Evolutionary conservation across 169 alveolate genomes (phyloP).

Genomic region (Plasmodium ovale): DNA sequence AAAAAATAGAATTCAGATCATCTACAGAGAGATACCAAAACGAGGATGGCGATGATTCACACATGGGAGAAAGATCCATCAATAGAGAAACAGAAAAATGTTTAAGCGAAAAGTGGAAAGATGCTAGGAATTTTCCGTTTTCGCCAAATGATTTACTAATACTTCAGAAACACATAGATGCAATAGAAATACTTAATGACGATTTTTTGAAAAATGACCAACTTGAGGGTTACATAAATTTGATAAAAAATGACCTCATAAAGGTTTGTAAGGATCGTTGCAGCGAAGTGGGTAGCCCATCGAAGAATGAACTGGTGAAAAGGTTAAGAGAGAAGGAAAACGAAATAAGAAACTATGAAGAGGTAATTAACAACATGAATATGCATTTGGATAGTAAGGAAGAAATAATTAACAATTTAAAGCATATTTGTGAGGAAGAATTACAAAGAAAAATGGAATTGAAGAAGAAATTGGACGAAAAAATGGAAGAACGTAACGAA

Average conservation of each 20-base stretch:
- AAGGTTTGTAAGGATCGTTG: neutral
- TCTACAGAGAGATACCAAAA: neutral
- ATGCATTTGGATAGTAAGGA: conserved; percentile 29
- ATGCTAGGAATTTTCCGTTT: neutral
- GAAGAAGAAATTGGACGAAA: neutral
- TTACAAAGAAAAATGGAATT: conserved; percentile 8
- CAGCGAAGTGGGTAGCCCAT: neutral
- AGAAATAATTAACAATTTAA: conserved; percentile 45
- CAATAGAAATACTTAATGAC: conserved; percentile 32
- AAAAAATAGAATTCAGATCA: conserved; percentile 15
- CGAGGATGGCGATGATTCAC: neutral
- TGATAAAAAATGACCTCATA: conserved; percentile 27
- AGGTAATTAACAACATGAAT: conserved; percentile 17
- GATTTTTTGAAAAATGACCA: conserved; percentile 34
- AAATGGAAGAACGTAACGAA: neutral
- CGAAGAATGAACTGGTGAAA: conserved; percentile 5
- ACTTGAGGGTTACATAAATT: conserved; percentile 14
- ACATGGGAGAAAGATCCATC: neutral
- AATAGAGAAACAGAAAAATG: neutral
- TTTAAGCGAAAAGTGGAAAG: neutral
- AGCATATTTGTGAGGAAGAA: conserved; percentile 25
- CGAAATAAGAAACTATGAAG: conserved; percentile 41
- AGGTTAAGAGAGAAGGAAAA: conserved; percentile 28
- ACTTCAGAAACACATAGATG: conserved; percentile 19
- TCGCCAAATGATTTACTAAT: conserved; percentile 4